Evolutionary conservation across 805 yeast genomes (phyloP).

Genomic region (Wickerhamomyces ciferrii): DNA sequence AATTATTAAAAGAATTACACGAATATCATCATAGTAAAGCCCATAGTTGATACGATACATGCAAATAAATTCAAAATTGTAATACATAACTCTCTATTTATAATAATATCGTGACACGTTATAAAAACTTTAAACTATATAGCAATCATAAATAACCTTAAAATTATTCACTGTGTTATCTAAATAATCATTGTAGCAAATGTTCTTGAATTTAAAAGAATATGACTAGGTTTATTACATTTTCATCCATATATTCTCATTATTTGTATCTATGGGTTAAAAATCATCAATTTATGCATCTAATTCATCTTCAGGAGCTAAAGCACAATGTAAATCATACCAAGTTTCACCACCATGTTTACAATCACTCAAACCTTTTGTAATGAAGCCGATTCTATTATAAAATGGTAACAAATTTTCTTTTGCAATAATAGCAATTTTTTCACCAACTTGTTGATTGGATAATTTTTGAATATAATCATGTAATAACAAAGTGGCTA

Average conservation of each 20-base stretch:
- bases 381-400: conserved; percentile 73
- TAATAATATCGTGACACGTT: not conserved
- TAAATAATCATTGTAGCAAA: too few relatives aligned
- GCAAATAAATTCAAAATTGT: not conserved
- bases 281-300: conserved; percentile 23
- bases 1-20: not conserved
- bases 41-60: too few relatives aligned
- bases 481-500: conserved; percentile 78
- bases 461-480: conserved; percentile 89
- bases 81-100: not conserved
- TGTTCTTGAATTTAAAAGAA: too few relatives aligned
- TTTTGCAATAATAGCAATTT: conserved; percentile 71
- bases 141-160: not conserved
- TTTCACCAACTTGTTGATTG: conserved; percentile 80
- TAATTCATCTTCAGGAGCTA: conserved; percentile 37
- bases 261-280: not conserved
- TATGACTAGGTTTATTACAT: too few relatives aligned
- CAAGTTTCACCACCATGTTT: conserved; percentile 53
- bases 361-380: conserved; percentile 60
- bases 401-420: conserved; percentile 69
- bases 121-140: not conserved
- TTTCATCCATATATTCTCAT: too few relatives aligned
- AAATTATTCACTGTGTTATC: not conserved
- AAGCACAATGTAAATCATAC: conserved; percentile 46
- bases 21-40: too few relatives aligned